A percentile compares a stretch with the other conserved stretches of the same genome.
These are phyloP conservation scores for Kurtzmaniella cleridarum DNA, from an alignment of 805 yeast genomes.

Conservation along the genomic window DNA sequence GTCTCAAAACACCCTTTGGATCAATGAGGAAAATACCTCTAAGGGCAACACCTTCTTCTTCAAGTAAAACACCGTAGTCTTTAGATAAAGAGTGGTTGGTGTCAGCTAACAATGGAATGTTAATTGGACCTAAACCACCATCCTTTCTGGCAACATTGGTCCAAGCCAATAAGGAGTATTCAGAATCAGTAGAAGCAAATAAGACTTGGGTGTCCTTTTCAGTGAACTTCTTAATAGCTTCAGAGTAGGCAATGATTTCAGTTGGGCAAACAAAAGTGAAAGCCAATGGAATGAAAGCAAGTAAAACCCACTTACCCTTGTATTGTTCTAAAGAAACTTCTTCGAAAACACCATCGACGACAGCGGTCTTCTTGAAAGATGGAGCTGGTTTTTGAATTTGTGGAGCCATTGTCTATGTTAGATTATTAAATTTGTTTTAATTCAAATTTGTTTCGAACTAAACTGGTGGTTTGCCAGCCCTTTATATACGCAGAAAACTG, in stretches of 20 bases:
- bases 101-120: slow-evolving; percentile 94
- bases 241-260: slow-evolving; percentile 97
- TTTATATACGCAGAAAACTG: too few species aligned
- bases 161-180: slow-evolving; percentile 97
- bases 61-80: slow-evolving; percentile 96
- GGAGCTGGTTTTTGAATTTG: slow-evolving; percentile 96
- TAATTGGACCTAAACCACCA: slow-evolving; percentile 95
- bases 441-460: too few species aligned
- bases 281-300: slow-evolving; percentile 97
- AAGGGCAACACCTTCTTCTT: slow-evolving; percentile 94
- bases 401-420: slow-evolving; percentile 61
- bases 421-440: not conserved
- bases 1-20: slow-evolving; percentile 93
- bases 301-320: slow-evolving; percentile 96
- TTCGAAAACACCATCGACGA: slow-evolving; percentile 93
- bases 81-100: slow-evolving; percentile 91
- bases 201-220: slow-evolving; percentile 84
- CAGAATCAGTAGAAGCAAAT: slow-evolving; percentile 98
- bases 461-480: too few species aligned
- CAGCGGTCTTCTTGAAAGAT: slow-evolving; percentile 93
- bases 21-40: slow-evolving; percentile 98
- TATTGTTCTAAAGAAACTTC: slow-evolving; percentile 90
- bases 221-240: slow-evolving; percentile 84
- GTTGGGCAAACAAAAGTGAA: slow-evolving; percentile 99
- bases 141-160: slow-evolving; percentile 93